A percentile compares a stretch with the other conserved stretches of the same genome.
Conservation (phyloP, 2,329 filamentous ascomycete species). For the Niveomyces coronatus region DNA sequence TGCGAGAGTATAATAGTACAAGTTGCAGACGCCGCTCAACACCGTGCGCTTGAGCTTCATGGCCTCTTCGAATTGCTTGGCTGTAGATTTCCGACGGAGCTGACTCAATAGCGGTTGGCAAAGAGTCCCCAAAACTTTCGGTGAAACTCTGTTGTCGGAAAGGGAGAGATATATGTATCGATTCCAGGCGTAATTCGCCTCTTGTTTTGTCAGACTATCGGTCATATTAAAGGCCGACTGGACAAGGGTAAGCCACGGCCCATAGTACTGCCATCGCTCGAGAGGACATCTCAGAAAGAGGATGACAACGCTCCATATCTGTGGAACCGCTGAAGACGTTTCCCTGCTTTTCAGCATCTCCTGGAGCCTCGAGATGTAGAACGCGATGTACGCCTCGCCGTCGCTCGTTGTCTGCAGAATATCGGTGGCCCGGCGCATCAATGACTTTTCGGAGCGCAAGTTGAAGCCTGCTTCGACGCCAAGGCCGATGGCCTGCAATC, state of each 20-base stretch:
- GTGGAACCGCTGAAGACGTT: slow-evolving; percentile 52
- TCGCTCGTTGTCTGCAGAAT: slow-evolving; percentile 41
- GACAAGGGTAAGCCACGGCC: slow-evolving; percentile 66
- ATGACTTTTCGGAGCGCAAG: slow-evolving; percentile 57
- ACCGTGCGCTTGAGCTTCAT: slow-evolving; percentile 40
- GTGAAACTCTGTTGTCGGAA: slow-evolving; percentile 47
- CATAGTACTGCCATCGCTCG: slow-evolving; percentile 63
- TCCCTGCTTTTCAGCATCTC: slow-evolving; percentile 55
- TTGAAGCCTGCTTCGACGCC: slow-evolving; percentile 60
- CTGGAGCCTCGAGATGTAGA: slow-evolving; percentile 56
- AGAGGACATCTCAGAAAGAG: slow-evolving; percentile 61
- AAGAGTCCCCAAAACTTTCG: slow-evolving; percentile 32
- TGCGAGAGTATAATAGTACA: slow-evolving; percentile 74
- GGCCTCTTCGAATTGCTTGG: slow-evolving; percentile 43
- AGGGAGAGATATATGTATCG: slow-evolving; percentile 68
- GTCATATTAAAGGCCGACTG: slow-evolving; percentile 76
- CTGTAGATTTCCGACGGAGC: slow-evolving; percentile 52
- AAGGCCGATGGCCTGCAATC: slow-evolving; percentile 61
- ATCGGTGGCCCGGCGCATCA: slow-evolving; percentile 57
- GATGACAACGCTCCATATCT: slow-evolving; percentile 79
- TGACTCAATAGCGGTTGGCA: slow-evolving; percentile 59
- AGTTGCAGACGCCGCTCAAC: slow-evolving; percentile 63
- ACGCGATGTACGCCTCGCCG: slow-evolving; percentile 57
- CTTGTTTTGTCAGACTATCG: slow-evolving; percentile 58
- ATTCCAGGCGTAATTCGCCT: slow-evolving; percentile 80